These are phyloP conservation scores for Aspergillus neoniger DNA, from an alignment of 2,329 filamentous ascomycete genomes.

Conservation along the genomic window DNA sequence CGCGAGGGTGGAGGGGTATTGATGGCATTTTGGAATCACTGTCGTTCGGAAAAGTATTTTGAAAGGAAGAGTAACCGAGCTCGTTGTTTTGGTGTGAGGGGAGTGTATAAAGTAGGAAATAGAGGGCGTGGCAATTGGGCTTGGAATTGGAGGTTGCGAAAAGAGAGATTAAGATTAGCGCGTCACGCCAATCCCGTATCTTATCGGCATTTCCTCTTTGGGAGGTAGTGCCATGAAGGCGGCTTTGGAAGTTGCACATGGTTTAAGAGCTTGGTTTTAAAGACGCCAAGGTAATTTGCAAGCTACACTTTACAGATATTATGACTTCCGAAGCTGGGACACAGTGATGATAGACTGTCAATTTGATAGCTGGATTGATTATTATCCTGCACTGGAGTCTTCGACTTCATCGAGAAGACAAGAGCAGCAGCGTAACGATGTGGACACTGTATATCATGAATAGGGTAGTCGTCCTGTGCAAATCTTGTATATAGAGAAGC, in stretches of 20 bases:
- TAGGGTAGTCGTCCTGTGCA: too few species aligned
- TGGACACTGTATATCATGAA: not conserved
- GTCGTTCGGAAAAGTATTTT: not conserved
- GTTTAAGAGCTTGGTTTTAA: too few species aligned
- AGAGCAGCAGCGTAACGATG: not conserved
- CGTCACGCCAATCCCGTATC: conserved; percentile 1
- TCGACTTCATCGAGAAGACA: not conserved
- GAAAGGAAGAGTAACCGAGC: not conserved
- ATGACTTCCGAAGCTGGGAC: not conserved
- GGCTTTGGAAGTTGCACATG: too few species aligned
- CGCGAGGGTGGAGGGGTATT: conserved; percentile 39
- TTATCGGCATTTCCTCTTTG: not conserved
- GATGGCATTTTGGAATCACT: conserved; percentile 40
- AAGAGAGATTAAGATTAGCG: conserved; percentile 4
- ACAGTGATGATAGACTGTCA: too few species aligned
- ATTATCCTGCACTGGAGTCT: not conserved
- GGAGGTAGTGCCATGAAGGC: not conserved
- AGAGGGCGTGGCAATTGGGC: not conserved
- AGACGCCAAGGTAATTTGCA: too few species aligned
- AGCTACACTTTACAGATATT: not conserved
- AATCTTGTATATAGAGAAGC: not conserved
- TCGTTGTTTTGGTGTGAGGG: too few species aligned
- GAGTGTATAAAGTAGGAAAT: not conserved
- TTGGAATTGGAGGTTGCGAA: not conserved
- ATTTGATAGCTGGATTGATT: not conserved